Percentiles rank a stretch among this genome's conserved stretches.
Evolutionary conservation across 805 yeast genomes (phyloP).

Genomic region (Candida hungchunana): DNA sequence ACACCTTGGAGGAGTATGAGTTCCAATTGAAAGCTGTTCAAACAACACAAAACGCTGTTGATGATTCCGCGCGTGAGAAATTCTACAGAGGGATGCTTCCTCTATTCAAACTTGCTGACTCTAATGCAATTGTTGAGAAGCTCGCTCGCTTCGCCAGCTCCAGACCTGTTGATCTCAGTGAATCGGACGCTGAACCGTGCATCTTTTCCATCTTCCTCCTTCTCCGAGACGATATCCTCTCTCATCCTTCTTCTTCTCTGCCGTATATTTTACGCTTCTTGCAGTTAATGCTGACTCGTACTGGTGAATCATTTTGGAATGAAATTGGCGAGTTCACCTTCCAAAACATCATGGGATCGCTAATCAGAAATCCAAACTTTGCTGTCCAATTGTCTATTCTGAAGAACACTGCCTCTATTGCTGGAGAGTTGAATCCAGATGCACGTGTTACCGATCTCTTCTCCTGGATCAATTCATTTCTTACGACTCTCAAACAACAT

Average conservation of each 20-base stretch:
- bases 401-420: conserved; percentile 25
- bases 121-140: conserved; percentile 31
- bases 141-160: conserved; percentile 26
- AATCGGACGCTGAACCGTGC: conserved; percentile 30
- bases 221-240: conserved; percentile 48
- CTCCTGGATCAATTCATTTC: conserved; percentile 51
- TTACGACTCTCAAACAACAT: conserved; percentile 40
- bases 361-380: conserved; percentile 52
- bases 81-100: conserved; percentile 46
- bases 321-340: conserved; percentile 49
- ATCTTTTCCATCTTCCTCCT: conserved; percentile 32
- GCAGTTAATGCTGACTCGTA: conserved; percentile 36
- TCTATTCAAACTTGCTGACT: conserved; percentile 33
- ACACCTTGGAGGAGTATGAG: conserved; percentile 52
- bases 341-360: conserved; percentile 53
- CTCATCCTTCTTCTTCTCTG: conserved; percentile 40
- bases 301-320: conserved; percentile 51
- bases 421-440: conserved; percentile 28
- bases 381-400: conserved; percentile 31
- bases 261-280: conserved; percentile 49
- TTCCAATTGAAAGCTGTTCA: conserved; percentile 32
- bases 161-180: conserved; percentile 17
- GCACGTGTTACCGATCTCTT: conserved; percentile 41
- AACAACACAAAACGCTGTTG: conserved; percentile 33
- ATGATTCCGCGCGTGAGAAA: conserved; percentile 35